phyloP scores from a whole-genome alignment of 371 early-diverging fungal species.

The Mortierella polycephala region DNA sequence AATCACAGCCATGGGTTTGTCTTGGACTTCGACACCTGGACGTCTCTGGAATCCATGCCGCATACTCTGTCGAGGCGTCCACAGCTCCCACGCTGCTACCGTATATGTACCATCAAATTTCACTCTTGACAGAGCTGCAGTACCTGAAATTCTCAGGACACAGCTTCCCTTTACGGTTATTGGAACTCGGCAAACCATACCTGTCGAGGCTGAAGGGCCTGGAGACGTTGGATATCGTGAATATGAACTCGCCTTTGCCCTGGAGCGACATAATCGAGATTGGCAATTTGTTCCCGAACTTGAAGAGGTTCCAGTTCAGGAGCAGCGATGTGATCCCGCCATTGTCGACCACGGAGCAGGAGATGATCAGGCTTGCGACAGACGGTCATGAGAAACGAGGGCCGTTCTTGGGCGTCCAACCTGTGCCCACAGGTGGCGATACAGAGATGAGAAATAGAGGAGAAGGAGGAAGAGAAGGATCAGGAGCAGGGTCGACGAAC shows the following conservation, averaged over 20 bases:
- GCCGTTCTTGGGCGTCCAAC: not conserved
- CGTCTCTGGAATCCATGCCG: conserved; percentile 39
- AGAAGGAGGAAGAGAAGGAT: too few relatives aligned
- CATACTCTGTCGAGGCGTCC: conserved; percentile 12
- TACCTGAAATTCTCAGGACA: conserved; percentile 31
- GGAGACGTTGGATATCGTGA: conserved; percentile 21
- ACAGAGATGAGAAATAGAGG: too few relatives aligned
- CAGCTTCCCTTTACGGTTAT: conserved; percentile 21
- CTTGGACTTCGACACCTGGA: conserved; percentile 24
- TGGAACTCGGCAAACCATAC: conserved; percentile 13
- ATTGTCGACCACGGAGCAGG: not conserved
- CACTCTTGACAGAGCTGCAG: conserved; percentile 14
- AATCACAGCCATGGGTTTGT: too few relatives aligned
- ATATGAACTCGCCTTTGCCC: conserved; percentile 13
- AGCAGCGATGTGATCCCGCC: conserved; percentile 33
- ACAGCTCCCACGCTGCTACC: conserved; percentile 8
- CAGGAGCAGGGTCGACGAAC: too few relatives aligned
- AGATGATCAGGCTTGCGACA: not conserved
- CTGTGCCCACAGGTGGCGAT: too few relatives aligned
- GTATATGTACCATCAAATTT: conserved; percentile 36
- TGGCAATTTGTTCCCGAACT: conserved; percentile 33
- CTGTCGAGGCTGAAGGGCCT: conserved; percentile 15
- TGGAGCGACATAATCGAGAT: conserved; percentile 38
- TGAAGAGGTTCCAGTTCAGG: conserved; percentile 28
- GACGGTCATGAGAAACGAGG: not conserved